A percentile compares a stretch with the other conserved stretches of the same genome.
Evolutionary conservation across 345 rosid species (phyloP).

Genomic region (Salix purpurea): DNA sequence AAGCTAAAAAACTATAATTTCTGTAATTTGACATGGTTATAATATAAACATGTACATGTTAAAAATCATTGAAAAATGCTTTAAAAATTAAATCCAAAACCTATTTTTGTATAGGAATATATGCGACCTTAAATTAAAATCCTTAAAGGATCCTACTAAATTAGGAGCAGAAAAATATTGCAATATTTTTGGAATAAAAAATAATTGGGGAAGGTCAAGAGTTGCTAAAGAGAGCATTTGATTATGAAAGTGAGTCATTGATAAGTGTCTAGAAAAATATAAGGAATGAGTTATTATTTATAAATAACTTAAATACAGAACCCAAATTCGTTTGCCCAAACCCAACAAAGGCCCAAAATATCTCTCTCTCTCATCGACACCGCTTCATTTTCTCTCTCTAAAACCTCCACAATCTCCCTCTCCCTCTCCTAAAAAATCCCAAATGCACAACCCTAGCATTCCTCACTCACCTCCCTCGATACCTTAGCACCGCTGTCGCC

Average conservation of each 20-base stretch:
- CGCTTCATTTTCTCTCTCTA: slow-evolving; percentile 4
- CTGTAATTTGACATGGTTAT: too few relatives aligned
- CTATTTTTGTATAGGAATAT: too few relatives aligned
- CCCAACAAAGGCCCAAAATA: neutral
- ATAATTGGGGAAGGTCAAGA: too few relatives aligned
- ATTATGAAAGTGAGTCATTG: neutral
- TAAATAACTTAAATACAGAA: neutral
- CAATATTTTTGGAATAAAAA: too few relatives aligned
- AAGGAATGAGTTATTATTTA: neutral
- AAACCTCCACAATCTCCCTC: neutral
- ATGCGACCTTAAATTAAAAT: too few relatives aligned
- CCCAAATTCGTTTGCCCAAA: neutral
- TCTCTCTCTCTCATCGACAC: neutral
- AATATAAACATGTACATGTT: too few relatives aligned
- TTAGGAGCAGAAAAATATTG: too few relatives aligned
- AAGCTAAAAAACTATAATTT: too few relatives aligned
- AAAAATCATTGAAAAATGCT: too few relatives aligned
- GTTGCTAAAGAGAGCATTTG: neutral
- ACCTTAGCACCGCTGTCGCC: slow-evolving; percentile 18
- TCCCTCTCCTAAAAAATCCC: neutral
- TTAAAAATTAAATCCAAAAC: too few relatives aligned
- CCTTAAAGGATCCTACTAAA: too few relatives aligned
- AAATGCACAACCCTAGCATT: slow-evolving; percentile 14
- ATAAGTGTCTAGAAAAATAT: neutral
- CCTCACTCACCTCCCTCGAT: slow-evolving; percentile 5